Percentiles rank a stretch among this genome's conserved stretches.
Conservation (phyloP, 441 rosid genomes). For the Erodium texanum region DNA sequence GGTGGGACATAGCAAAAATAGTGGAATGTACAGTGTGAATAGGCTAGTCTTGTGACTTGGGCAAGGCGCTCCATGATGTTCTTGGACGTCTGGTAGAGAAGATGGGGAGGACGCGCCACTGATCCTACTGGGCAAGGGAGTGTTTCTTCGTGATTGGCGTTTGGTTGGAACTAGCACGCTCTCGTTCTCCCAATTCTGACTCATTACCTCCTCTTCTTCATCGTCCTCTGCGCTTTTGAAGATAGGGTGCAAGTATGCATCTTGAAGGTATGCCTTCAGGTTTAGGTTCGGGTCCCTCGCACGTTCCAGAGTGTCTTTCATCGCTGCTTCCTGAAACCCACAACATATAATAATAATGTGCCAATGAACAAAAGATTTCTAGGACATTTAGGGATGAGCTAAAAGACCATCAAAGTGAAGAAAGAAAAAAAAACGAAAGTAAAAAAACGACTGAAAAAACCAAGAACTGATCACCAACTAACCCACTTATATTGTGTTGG, state of each 20-base stretch:
- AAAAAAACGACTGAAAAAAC: no score
- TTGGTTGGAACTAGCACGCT: constrained; percentile 62
- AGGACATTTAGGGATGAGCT: no score
- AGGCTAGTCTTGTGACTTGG: not conserved
- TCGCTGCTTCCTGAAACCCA: constrained; percentile 77
- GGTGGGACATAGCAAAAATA: not conserved
- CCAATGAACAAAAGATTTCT: no score
- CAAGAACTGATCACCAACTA: no score
- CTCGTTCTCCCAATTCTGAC: constrained; percentile 36
- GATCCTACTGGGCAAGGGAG: constrained; percentile 63
- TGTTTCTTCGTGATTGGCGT: constrained; percentile 67
- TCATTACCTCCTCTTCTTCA: constrained; percentile 22
- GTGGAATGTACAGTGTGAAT: not conserved
- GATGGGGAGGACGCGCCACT: constrained; percentile 50
- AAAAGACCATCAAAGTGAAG: no score
- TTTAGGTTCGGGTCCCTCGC: constrained; percentile 67
- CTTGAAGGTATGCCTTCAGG: constrained; percentile 61
- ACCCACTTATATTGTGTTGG: no score
- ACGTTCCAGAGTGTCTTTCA: constrained; percentile 79
- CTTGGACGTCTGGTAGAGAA: constrained; percentile 33
- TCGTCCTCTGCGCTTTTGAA: constrained; percentile 46
- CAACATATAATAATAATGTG: not conserved
- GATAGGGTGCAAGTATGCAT: constrained; percentile 68
- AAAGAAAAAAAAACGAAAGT: no score
- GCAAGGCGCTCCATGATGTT: constrained; percentile 14